These are phyloP conservation scores for Aspergillus pseudoterreus DNA, from an alignment of 2,329 filamentous ascomycete genomes.

Conservation along the genomic window DNA sequence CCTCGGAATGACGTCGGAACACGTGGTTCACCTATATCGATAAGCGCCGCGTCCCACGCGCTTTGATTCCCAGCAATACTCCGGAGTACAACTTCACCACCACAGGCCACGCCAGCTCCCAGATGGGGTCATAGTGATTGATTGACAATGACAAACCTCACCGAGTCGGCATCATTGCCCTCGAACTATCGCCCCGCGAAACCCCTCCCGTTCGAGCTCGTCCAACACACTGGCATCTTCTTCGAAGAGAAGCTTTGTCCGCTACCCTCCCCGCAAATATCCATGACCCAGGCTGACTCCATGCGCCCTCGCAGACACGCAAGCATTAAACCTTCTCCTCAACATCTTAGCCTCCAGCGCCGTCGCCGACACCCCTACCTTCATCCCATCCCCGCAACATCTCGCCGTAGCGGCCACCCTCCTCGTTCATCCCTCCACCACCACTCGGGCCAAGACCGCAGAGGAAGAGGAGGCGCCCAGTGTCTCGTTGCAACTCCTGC, in stretches of 20 bases:
- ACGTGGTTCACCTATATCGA: conserved; percentile 5
- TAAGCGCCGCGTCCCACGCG: conserved; percentile 4
- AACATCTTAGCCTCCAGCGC: conserved; percentile 32
- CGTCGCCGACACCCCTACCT: conserved; percentile 46
- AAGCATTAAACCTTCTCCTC: conserved; percentile 62
- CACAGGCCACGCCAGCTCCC: not conserved
- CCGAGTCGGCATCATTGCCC: conserved; percentile 12
- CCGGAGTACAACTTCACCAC: not conserved
- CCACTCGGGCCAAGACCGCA: conserved; percentile 63
- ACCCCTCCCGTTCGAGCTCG: conserved; percentile 60
- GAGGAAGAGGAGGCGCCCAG: conserved; percentile 63
- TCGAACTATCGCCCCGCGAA: conserved; percentile 51
- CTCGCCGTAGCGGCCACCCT: conserved; percentile 76
- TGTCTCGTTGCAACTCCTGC: conserved; percentile 67
- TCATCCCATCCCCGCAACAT: conserved; percentile 67
- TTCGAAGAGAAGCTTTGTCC: conserved; percentile 71
- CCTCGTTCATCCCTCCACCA: conserved; percentile 75
- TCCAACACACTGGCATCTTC: conserved; percentile 65
- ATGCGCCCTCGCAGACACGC: conserved; percentile 42
- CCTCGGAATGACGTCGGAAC: not conserved
- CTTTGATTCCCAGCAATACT: not conserved
- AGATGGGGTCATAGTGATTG: not conserved
- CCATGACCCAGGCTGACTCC: conserved; percentile 5
- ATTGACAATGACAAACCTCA: conserved; percentile 18
- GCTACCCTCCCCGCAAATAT: conserved; percentile 20